Conservation (phyloP, 2,329 filamentous ascomycete species). For the Fusarium torreyae region DNA sequence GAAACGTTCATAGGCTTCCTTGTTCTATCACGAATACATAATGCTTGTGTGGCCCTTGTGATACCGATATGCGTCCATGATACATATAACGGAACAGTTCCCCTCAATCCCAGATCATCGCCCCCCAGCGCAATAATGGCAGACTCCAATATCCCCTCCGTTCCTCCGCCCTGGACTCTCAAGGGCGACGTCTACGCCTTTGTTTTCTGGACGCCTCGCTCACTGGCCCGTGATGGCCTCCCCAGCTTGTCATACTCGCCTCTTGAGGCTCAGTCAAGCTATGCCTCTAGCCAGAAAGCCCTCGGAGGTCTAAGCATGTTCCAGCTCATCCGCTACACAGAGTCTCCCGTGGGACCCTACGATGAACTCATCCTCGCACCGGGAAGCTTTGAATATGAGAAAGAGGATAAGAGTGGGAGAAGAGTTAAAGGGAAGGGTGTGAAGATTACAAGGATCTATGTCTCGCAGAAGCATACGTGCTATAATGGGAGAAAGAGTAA, state of each 20-base stretch:
- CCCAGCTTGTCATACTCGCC: conserved; percentile 61
- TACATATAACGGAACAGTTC: no score
- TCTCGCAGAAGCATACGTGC: conserved; percentile 66
- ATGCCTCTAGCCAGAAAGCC: conserved; percentile 56
- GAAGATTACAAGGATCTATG: conserved; percentile 68
- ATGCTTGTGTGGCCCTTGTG: no score
- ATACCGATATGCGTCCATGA: no score
- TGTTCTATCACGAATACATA: not conserved
- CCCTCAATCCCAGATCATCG: not conserved
- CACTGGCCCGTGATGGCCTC: conserved; percentile 52
- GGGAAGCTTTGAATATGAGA: conserved; percentile 61
- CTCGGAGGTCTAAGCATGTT: conserved; percentile 64
- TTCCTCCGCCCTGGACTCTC: conserved; percentile 61
- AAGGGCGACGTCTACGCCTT: conserved; percentile 63
- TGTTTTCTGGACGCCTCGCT: conserved; percentile 56
- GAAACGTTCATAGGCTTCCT: not conserved
- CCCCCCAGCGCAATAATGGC: conserved; percentile 10
- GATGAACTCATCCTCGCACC: conserved; percentile 67
- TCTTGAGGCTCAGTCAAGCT: conserved; percentile 61
- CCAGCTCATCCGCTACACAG: conserved; percentile 66
- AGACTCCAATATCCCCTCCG: conserved; percentile 37
- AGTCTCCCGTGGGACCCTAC: conserved; percentile 67
- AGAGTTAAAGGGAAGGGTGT: conserved; percentile 54
- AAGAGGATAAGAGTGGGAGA: conserved; percentile 54
- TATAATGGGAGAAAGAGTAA: conserved; percentile 68